Evolutionary conservation across 2,329 filamentous ascomycete species (phyloP).

Genomic region (Leptographium procerum): DNA sequence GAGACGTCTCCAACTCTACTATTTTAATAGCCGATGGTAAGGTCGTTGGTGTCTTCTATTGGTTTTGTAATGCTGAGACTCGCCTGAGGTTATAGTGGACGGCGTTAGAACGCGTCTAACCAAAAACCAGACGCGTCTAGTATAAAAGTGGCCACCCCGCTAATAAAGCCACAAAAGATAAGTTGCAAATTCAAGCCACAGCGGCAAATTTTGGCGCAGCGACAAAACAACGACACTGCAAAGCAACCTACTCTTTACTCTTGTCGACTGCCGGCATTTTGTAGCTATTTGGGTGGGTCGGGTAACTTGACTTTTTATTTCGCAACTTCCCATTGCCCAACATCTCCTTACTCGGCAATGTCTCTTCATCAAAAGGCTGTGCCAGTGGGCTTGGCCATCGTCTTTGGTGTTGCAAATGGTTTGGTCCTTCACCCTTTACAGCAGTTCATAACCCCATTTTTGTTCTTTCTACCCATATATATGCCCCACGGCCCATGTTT

Average conservation of each 20-base stretch:
- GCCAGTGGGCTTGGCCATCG: conserved; percentile 18
- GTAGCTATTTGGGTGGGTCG: too few species aligned
- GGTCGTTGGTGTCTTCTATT: not conserved
- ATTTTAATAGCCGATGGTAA: not conserved
- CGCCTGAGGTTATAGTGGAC: not conserved
- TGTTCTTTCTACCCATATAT: not conserved
- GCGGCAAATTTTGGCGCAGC: not conserved
- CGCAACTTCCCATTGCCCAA: not conserved
- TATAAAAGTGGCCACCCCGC: not conserved
- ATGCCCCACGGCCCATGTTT: too few species aligned
- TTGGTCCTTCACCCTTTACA: not conserved
- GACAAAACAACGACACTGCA: not conserved
- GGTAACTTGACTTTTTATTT: too few species aligned
- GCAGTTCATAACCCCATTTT: not conserved
- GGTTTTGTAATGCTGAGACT: not conserved
- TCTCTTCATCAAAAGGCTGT: conserved; percentile 8
- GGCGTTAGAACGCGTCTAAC: not conserved
- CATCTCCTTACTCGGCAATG: conserved; percentile 2
- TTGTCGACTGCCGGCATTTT: not conserved
- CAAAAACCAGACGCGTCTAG: not conserved
- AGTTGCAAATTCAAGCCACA: not conserved
- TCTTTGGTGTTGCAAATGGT: conserved; percentile 22
- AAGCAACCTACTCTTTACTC: not conserved
- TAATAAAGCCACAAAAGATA: not conserved
- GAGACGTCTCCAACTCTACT: not conserved